Conservation (phyloP, 2,329 filamentous ascomycete species). For the Ilyonectria mors-panacis region DNA sequence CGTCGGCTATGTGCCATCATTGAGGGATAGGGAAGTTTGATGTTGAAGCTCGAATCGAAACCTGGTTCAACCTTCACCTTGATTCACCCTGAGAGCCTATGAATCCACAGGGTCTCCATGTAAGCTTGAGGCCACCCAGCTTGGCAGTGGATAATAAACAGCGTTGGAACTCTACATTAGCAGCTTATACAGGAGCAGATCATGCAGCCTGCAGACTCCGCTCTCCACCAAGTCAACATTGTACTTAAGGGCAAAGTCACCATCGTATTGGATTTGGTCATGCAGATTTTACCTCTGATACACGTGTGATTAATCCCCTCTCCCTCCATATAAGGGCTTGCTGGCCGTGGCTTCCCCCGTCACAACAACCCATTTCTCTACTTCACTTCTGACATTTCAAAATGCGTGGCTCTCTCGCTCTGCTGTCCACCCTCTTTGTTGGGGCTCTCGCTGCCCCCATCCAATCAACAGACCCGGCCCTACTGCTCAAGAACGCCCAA, state of each 20-base stretch:
- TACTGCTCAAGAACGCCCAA: background rate
- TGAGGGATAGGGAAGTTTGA: background rate
- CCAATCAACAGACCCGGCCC: background rate
- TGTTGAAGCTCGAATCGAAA: background rate
- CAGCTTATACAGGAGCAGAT: background rate
- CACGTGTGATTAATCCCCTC: background rate
- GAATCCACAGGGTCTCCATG: background rate
- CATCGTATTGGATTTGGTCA: background rate
- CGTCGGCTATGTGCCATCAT: background rate
- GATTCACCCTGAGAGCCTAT: background rate
- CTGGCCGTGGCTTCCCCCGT: no score
- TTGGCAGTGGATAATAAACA: background rate
- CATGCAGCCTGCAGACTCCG: background rate
- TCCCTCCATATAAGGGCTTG: background rate
- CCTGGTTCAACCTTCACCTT: background rate
- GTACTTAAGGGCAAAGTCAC: background rate
- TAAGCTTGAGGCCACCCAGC: background rate
- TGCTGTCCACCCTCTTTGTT: constrained; percentile 4
- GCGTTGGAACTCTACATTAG: background rate
- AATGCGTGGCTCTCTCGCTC: constrained; percentile 17
- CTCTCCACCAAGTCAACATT: background rate
- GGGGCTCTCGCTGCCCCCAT: constrained; percentile 18
- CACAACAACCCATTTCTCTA: background rate
- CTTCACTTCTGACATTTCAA: background rate
- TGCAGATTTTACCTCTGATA: background rate